Conservation (phyloP, 2,329 filamentous ascomycete genomes). For the Colletotrichum musicola region DNA sequence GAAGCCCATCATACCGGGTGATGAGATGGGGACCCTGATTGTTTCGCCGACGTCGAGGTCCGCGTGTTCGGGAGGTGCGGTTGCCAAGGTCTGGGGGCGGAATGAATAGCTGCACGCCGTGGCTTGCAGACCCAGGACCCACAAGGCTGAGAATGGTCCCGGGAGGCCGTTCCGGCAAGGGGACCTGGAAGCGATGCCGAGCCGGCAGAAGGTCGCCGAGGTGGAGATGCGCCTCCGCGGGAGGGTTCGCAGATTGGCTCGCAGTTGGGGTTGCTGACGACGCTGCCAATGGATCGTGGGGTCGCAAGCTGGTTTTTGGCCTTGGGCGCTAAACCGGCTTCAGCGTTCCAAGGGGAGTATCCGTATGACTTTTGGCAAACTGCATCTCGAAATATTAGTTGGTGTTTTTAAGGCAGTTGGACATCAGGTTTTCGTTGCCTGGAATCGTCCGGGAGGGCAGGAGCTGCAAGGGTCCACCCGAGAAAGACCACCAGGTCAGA, state of each 20-base stretch:
- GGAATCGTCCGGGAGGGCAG: too few relatives aligned
- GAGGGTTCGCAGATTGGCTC: background rate
- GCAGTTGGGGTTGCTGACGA: slow-evolving; percentile 15
- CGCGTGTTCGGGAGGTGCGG: background rate
- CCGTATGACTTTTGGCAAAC: too few relatives aligned
- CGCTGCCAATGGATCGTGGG: slow-evolving; percentile 6
- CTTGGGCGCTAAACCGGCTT: too few relatives aligned
- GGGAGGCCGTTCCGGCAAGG: slow-evolving; percentile 9
- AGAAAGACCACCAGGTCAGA: too few relatives aligned
- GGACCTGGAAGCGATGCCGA: slow-evolving; percentile 18
- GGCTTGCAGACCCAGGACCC: slow-evolving; percentile 18
- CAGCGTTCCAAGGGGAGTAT: too few relatives aligned
- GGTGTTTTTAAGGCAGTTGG: too few relatives aligned
- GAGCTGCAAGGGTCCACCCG: too few relatives aligned
- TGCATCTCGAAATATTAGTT: too few relatives aligned
- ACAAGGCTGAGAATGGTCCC: slow-evolving; percentile 32
- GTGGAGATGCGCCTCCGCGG: slow-evolving; percentile 10
- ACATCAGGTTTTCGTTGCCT: too few relatives aligned
- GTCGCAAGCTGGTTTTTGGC: background rate
- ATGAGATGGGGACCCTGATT: too few relatives aligned
- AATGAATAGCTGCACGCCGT: background rate
- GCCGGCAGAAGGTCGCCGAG: slow-evolving; percentile 29
- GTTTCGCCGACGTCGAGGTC: background rate
- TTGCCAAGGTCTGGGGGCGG: background rate
- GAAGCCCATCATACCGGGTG: background rate